Evolutionary conservation across 1,139 yeast genomes (phyloP), one percentile per base, ranked within the genome.

Genomic region (Debaryomyces sp.): DNA sequence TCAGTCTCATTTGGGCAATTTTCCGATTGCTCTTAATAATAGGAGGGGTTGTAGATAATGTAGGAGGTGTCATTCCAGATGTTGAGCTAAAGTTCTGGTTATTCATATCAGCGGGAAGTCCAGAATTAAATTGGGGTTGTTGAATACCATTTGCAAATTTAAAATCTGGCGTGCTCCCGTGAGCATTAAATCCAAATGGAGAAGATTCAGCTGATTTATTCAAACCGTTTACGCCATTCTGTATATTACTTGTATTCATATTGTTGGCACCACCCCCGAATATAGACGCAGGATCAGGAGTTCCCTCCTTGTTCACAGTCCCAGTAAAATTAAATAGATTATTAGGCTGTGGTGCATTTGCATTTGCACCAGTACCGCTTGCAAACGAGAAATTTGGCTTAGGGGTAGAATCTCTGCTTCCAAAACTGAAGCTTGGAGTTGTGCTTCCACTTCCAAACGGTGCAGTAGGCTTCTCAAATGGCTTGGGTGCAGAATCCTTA

Each of bases 251-350:
- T 8, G 39, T 17, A 17, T 27, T 41, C 22, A 43, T 46, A n/a
- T 17, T 22, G 6, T 44, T 41, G 12, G 33, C 23, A 13, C 41
- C 38, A 12, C 50, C 57, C 3, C 57, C 58, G 50, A 64, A 65
- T 27, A 67, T 58, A 18, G 59, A 46, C 1, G 70, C 61, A 12
- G 71, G 70, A 50, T 66, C 68, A 1, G 71, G 71, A 1, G 71
- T 65, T 2, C 58, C 54, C 44, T 63, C 68, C 34, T 46, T 51
- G 22, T 48, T 43, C 15, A 46, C 33, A 17, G 45, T 44, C 12
- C 63, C 63, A 18, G 64, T 59, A 38, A 59, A 59, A 44, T 53
- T 58, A 41, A 59, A 59, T 47, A 35, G 15, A 17, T 24, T 36
- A 21, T 27, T 32, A 5, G 43, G 4, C 4, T 9, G 39, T 15